A percentile compares a stretch with the other conserved stretches of the same genome.
These are phyloP conservation scores for Pyrenophora seminiperda DNA, from an alignment of 2,329 filamentous ascomycete genomes.

Conservation along the genomic window DNA sequence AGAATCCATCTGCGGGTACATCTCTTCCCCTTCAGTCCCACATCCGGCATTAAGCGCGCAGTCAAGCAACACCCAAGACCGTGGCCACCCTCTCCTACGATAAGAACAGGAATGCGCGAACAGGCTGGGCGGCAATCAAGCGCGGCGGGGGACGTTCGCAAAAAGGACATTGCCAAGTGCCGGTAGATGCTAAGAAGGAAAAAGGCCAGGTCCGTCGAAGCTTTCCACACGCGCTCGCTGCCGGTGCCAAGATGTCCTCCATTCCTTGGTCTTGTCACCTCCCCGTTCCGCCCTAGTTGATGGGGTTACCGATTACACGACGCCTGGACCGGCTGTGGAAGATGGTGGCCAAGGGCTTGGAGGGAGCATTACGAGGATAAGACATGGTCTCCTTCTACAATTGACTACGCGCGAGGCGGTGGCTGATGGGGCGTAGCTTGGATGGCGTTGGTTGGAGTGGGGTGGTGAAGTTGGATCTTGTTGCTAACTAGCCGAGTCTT, in stretches of 20 bases:
- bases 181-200: constrained; percentile 25
- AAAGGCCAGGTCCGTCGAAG: constrained; percentile 26
- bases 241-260: constrained; percentile 3
- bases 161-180: constrained; percentile 29
- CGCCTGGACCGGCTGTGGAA: background rate
- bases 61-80: constrained; percentile 24
- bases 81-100: constrained; percentile 24
- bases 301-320: background rate
- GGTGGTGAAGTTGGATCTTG: background rate
- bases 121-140: constrained; percentile 17
- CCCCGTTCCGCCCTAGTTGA: constrained; percentile 10
- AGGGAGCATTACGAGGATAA: constrained; percentile 16
- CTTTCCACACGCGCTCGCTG: constrained; percentile 17
- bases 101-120: constrained; percentile 29
- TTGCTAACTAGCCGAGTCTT: background rate
- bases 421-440: constrained; percentile 9
- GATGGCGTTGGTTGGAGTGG: background rate
- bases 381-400: constrained; percentile 17
- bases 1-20: constrained; percentile 18
- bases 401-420: constrained; percentile 9
- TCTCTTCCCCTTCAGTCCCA: constrained; percentile 10
- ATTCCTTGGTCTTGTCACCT: constrained; percentile 13
- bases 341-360: constrained; percentile 30
- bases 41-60: constrained; percentile 28
- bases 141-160: constrained; percentile 21